Base-by-base conservation (phyloP, 106 monocot genomes). In the Dactylorhiza incarnata region DNA sequence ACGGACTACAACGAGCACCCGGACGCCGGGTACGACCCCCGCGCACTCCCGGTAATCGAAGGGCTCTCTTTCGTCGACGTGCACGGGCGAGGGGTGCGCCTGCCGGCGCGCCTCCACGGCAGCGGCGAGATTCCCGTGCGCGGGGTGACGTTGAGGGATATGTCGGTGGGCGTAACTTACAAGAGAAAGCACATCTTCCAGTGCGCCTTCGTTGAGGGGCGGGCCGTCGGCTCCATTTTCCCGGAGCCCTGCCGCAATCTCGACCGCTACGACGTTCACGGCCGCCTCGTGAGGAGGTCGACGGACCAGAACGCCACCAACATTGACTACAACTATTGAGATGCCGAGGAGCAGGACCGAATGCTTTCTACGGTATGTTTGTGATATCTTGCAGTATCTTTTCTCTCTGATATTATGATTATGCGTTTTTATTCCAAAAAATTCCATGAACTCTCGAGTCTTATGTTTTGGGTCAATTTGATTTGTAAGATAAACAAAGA, bases 1-100 rank as follows among this genome's bases (percentile, higher is more conserved):
- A 91, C 91, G 1, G 86, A 91, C 80, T 94, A 94, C 76, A 89
- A 94, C 22, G 89, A 94, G 71, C 94, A 91, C 77, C 78, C 94
- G 4, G 89, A 89, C 55, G 74, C 83, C 24, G 77, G 83, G 13
- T 91, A 82, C 51, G 83, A 94, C 50, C 84, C 79, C 17, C 75
- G 65, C 23, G 86, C 83, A 43, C 48, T 84, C 2, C 94, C 94
- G 0, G 51, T 48, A 1, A 74, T 94, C 25, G 49, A 59, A 7
- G 63, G 77, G 75, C 85, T 94, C 25, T 71, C 68, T 12, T 94
- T 82, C 81, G 77, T 2, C 17, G 80, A 76, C 3, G 82, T 94
- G 55, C 81, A 73, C 23, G 94, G 94, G 0, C 76, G 73, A 45
- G 83, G 79, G 3, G 94, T 94, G 19, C 78, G 88, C 16, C 81